These are phyloP conservation scores for Rhynchospora pubera DNA, from an alignment of 176 grass and related monocot genomes.

Conservation along the genomic window DNA sequence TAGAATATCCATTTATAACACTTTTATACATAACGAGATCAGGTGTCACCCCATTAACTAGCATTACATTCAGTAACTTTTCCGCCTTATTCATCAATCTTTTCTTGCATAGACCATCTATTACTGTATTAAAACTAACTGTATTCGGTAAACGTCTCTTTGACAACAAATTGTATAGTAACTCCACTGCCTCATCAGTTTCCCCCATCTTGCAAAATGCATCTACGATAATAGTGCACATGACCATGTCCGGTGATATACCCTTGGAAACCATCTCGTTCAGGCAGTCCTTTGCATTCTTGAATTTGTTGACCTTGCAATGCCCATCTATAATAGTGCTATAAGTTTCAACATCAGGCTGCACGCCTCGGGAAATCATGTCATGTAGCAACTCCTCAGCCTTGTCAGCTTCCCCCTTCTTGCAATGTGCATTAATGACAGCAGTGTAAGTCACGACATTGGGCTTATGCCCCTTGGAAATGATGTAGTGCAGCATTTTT, in stretches of 20 bases:
- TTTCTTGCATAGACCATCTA: not conserved
- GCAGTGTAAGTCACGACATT: not conserved
- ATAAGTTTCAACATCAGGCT: not conserved
- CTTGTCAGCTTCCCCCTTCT: not conserved
- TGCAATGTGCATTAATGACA: not conserved
- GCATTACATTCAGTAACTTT: slow-evolving; percentile 1
- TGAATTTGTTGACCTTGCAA: not conserved
- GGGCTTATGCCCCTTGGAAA: not conserved
- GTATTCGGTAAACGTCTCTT: not conserved
- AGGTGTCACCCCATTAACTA: not conserved
- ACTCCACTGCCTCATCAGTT: not conserved
- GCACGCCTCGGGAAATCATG: not conserved
- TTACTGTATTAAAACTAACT: not conserved
- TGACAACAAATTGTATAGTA: not conserved
- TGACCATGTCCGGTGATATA: not conserved
- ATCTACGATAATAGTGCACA: not conserved
- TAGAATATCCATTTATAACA: not conserved
- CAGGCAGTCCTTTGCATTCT: not conserved
- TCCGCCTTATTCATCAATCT: not conserved
- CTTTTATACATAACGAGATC: not conserved
- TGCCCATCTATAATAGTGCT: not conserved
- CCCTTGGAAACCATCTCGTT: not conserved
- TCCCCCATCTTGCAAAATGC: not conserved
- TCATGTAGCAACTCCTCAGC: not conserved
- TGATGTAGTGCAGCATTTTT: too few relatives aligned